Evolutionary conservation across 345 rosid genomes (phyloP).

Genomic region (Carallia pectinifolia): DNA sequence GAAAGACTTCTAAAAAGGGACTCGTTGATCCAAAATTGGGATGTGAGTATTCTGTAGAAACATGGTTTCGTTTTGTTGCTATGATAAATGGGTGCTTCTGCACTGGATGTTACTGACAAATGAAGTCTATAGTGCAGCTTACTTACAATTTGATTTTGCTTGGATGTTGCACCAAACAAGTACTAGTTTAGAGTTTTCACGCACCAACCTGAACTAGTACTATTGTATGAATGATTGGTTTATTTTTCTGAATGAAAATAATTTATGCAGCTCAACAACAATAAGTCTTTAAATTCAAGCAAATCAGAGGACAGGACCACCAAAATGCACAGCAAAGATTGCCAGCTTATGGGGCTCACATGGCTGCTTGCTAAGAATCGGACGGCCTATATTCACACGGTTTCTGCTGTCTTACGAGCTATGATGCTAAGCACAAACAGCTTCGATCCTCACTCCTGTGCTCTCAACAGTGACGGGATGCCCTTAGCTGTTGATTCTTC

Average conservation of each 20-base stretch:
- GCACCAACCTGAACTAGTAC: background rate
- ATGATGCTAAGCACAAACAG: conserved; percentile 53
- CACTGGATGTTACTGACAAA: conserved; percentile 4
- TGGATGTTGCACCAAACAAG: conserved; percentile 27
- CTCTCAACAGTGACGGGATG: conserved; percentile 75
- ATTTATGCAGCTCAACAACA: conserved; percentile 57
- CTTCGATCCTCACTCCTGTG: conserved; percentile 62
- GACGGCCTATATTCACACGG: conserved; percentile 73
- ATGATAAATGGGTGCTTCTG: background rate
- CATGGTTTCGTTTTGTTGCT: too few species aligned
- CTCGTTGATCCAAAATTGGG: too few species aligned
- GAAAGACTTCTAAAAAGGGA: too few species aligned
- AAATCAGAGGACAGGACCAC: conserved; percentile 62
- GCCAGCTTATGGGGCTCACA: conserved; percentile 91
- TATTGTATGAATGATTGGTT: background rate
- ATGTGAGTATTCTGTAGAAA: too few species aligned
- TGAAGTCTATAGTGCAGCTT: conserved; percentile 14
- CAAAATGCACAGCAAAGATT: conserved; percentile 84
- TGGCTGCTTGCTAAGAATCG: conserved; percentile 92
- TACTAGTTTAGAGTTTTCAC: background rate
- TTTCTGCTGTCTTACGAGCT: conserved; percentile 73
- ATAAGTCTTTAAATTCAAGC: conserved; percentile 51
- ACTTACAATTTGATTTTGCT: conserved; percentile 10
- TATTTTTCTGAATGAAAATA: background rate
- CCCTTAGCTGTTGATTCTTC: conserved; percentile 86